Evolutionary conservation across 345 rosid genomes (phyloP).

Genomic region (Brassica rapa): DNA sequence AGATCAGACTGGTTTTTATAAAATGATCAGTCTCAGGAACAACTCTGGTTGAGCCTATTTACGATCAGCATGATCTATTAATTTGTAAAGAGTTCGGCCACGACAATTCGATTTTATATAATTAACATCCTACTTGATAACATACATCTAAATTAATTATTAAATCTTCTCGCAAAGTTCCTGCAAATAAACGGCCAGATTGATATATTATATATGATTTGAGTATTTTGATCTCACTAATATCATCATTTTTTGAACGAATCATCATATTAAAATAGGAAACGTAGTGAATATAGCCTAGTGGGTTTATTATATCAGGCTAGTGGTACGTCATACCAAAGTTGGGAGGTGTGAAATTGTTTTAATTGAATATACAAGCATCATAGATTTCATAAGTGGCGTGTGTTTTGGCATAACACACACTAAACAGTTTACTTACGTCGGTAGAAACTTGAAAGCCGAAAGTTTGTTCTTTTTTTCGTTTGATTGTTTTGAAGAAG

Average conservation of each 20-base stretch:
- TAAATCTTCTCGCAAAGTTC: neutral
- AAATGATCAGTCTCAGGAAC: neutral
- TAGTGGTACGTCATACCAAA: conserved; percentile 13
- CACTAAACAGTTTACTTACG: conserved; percentile 12
- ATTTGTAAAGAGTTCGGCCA: no score
- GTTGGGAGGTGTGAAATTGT: conserved; percentile 18
- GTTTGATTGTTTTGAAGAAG: neutral
- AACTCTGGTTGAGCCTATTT: neutral
- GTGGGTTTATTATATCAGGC: neutral
- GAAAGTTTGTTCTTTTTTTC: neutral
- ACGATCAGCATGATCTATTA: no score
- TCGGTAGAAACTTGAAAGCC: conserved; percentile 24
- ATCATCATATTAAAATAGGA: neutral
- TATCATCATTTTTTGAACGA: neutral
- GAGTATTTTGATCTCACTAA: neutral
- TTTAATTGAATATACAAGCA: conserved; percentile 11
- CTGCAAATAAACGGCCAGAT: neutral
- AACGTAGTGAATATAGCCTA: neutral
- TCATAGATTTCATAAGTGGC: conserved; percentile 21
- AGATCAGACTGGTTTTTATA: neutral
- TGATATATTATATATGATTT: neutral
- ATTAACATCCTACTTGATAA: neutral
- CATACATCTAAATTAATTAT: neutral
- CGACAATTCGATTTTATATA: neutral
- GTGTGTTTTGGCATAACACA: conserved; percentile 21